Evolutionary conservation across 2,329 filamentous ascomycete genomes (phyloP).

Genomic region (Arthroderma uncinatum): DNA sequence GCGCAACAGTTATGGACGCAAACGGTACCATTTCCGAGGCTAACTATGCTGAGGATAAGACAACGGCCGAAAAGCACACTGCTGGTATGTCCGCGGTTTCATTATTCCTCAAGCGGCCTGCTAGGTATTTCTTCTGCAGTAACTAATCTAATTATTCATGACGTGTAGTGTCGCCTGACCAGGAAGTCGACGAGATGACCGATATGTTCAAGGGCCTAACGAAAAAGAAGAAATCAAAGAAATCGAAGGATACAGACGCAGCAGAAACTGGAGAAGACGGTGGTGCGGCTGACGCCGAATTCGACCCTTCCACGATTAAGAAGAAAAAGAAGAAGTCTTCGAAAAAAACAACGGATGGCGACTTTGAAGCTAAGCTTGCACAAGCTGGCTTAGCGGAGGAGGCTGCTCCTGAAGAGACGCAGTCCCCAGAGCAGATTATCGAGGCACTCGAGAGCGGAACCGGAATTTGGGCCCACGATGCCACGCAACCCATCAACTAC

Average conservation of each 20-base stretch:
- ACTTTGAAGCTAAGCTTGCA: conserved; percentile 57
- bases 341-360: conserved; percentile 45
- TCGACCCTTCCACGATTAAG: conserved; percentile 57
- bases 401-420: conserved; percentile 45
- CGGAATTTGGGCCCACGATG: conserved; percentile 79
- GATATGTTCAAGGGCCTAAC: conserved; percentile 57
- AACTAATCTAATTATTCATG: conserved; percentile 44
- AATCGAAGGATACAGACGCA: conserved; percentile 46
- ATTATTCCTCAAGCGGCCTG: not conserved
- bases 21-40: conserved; percentile 75
- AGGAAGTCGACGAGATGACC: conserved; percentile 54
- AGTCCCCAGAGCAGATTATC: conserved; percentile 46
- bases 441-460: conserved; percentile 74
- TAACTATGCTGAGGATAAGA: conserved; percentile 60
- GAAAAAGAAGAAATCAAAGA: conserved; percentile 61
- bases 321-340: conserved; percentile 75
- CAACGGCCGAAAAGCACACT: conserved; percentile 70
- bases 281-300: conserved; percentile 46
- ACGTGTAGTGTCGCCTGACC: conserved; percentile 38
- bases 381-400: conserved; percentile 50
- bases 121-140: not conserved
- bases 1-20: conserved; percentile 74
- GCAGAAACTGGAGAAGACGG: conserved; percentile 42
- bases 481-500: conserved; percentile 69
- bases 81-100: conserved; percentile 42